Evolutionary conservation across 2,329 filamentous ascomycete genomes (phyloP).

Genomic region (Trichoderma koningiopsis): DNA sequence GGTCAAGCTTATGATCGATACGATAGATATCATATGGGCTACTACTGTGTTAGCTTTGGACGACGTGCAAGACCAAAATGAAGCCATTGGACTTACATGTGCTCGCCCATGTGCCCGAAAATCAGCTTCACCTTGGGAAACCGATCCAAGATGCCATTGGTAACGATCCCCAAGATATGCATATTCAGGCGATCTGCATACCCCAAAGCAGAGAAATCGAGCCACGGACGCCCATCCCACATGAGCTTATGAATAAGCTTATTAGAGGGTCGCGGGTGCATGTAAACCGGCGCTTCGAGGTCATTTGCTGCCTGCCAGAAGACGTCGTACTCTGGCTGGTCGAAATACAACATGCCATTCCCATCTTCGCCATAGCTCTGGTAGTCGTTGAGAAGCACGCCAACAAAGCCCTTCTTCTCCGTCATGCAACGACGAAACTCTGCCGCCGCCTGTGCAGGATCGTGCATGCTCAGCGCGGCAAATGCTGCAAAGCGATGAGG

Average conservation of each 20-base stretch:
- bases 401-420: conserved; percentile 59
- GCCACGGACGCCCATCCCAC: conserved; percentile 60
- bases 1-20: conserved; percentile 58
- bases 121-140: conserved; percentile 49
- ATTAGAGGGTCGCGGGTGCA: conserved; percentile 62
- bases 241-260: conserved; percentile 60
- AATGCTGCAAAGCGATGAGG: conserved; percentile 50
- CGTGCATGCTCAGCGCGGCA: conserved; percentile 55
- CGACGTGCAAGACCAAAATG: too few species aligned
- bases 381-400: conserved; percentile 62
- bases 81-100: conserved; percentile 35
- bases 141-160: conserved; percentile 53
- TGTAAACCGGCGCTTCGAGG: conserved; percentile 64
- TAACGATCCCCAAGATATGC: conserved; percentile 55
- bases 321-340: conserved; percentile 59
- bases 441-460: conserved; percentile 51
- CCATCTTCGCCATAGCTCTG: conserved; percentile 62
- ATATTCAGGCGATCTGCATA: conserved; percentile 62
- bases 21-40: conserved; percentile 51
- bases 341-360: conserved; percentile 66
- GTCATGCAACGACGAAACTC: conserved; percentile 58
- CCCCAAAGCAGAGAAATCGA: conserved; percentile 60
- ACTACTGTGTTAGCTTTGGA: neutral
- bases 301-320: conserved; percentile 63
- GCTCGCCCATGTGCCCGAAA: conserved; percentile 52